Evolutionary conservation across 352 stramenopile species (phyloP), one percentile per base, ranked within the genome.

Genomic region (Plasmopara viticola): DNA sequence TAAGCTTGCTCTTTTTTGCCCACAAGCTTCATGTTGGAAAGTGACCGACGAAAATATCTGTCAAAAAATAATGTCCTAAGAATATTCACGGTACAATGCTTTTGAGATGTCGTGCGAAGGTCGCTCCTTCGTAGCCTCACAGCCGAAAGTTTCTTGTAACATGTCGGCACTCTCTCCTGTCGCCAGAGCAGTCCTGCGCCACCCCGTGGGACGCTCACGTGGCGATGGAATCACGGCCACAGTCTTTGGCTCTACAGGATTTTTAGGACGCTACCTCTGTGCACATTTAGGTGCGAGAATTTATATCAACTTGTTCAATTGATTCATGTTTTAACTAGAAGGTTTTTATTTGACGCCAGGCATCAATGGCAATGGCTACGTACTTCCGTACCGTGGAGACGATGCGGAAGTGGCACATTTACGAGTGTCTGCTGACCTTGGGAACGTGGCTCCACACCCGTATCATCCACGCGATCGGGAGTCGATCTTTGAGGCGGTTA

Each of bases 191-290:
- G 51, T 81, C 53, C 66, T 94, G 64, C 83, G 82, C 63, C 74
- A 88, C 70, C 80, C 84, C 35, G 64, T 74, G 40, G 86, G 86
- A 33, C 81, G 89, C 53, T 68, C 75, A 39, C 69, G 75, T 55
- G 78, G 69, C 53, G 66, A 90, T 52, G 90, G 86, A 34, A 74
- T 98, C 57, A 97, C 87, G n/a, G 89, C 95, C 43, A 85, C 91
- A 5, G 81, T 99, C 46, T 99, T 99, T 65, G 96, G 96, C 51
- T 85, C 76, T 48, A 95, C 85, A 46, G 96, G 96, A 38, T 98
- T 97, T 67, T 73, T 98, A 29, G 95, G 95, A 20, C 87, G 94
- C 53, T 98, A 98, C 72, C 83, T 98, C 28, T 95, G 87, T 59
- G 76, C 76, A 45, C 79, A 98, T 69, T 64, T 98, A 49, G 96